phyloP scores from a whole-genome alignment of 2,329 filamentous ascomycete genomes.

The Trichophyton simii region DNA sequence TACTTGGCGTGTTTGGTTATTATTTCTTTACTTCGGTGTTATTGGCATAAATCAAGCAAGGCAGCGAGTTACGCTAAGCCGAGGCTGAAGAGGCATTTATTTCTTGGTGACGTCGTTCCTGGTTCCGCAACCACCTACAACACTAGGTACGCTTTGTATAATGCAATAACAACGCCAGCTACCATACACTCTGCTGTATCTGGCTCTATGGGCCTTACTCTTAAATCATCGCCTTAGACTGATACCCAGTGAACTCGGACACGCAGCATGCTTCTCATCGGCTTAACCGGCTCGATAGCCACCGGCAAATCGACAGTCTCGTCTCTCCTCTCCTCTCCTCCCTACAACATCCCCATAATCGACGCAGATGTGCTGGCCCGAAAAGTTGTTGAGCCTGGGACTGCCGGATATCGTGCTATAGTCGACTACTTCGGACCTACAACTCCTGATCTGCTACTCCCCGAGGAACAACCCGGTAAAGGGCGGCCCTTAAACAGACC shows the following conservation, averaged over 20 bases:
- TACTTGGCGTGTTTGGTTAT: too few relatives aligned
- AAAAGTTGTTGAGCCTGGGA: constrained; percentile 88
- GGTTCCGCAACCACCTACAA: not conserved
- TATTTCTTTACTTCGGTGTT: not conserved
- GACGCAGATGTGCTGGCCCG: constrained; percentile 89
- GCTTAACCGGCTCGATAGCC: constrained; percentile 91
- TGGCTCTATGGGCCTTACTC: not conserved
- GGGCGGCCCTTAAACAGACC: constrained; percentile 66
- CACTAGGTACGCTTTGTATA: not conserved
- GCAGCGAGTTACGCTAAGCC: not conserved
- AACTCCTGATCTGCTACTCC: constrained; percentile 73
- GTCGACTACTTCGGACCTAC: constrained; percentile 66
- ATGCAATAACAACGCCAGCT: not conserved
- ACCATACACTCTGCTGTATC: not conserved
- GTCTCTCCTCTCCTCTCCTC: constrained; percentile 61
- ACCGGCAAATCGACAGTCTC: constrained; percentile 98
- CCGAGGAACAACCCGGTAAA: constrained; percentile 30
- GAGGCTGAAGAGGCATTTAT: not conserved
- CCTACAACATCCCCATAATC: constrained; percentile 79
- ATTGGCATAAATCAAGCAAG: not conserved
- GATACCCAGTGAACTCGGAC: too few relatives aligned
- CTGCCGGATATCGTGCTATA: constrained; percentile 68
- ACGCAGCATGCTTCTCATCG: constrained; percentile 73
- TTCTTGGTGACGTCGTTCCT: not conserved
- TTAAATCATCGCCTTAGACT: not conserved